A percentile compares a stretch with the other conserved stretches of the same genome.
These are phyloP conservation scores for Lithohypha guttulata DNA, from an alignment of 2,329 filamentous ascomycete species.

Conservation along the genomic window DNA sequence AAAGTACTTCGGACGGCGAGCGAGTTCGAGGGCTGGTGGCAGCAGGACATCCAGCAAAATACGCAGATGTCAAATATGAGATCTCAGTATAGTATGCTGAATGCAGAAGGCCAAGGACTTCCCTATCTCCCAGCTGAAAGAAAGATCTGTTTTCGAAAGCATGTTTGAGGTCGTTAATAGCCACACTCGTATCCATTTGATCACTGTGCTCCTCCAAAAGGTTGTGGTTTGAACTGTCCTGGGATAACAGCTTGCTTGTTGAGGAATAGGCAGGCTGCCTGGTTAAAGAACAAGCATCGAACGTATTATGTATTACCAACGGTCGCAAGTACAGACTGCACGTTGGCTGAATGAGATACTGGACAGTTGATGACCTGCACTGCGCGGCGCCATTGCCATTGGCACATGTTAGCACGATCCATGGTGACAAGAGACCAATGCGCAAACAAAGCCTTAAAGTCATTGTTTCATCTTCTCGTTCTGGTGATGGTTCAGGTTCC, in stretches of 20 bases:
- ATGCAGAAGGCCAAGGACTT: constrained; percentile 22
- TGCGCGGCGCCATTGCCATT: background rate
- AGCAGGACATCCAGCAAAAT: constrained; percentile 14
- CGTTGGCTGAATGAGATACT: background rate
- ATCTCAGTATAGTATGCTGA: constrained; percentile 23
- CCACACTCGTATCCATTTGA: too few relatives aligned
- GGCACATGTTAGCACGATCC: background rate
- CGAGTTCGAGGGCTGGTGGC: constrained; percentile 3
- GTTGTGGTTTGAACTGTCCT: too few relatives aligned
- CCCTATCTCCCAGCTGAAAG: constrained; percentile 14
- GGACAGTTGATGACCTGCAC: background rate
- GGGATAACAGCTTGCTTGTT: too few relatives aligned
- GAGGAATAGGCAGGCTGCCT: too few relatives aligned
- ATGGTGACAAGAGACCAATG: background rate
- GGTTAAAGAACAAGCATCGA: too few relatives aligned
- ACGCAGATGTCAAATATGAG: constrained; percentile 24
- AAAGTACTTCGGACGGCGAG: constrained; percentile 26
- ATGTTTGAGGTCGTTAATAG: background rate
- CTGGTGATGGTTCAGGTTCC: background rate
- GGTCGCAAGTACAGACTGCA: too few relatives aligned
- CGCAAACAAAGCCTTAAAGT: background rate
- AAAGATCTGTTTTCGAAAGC: constrained; percentile 5
- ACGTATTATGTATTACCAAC: too few relatives aligned
- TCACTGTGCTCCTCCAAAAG: too few relatives aligned
- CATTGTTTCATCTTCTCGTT: background rate